Base-by-base conservation (phyloP, 1,139 yeast genomes). In the Oligophagozyma castellii region DNA sequence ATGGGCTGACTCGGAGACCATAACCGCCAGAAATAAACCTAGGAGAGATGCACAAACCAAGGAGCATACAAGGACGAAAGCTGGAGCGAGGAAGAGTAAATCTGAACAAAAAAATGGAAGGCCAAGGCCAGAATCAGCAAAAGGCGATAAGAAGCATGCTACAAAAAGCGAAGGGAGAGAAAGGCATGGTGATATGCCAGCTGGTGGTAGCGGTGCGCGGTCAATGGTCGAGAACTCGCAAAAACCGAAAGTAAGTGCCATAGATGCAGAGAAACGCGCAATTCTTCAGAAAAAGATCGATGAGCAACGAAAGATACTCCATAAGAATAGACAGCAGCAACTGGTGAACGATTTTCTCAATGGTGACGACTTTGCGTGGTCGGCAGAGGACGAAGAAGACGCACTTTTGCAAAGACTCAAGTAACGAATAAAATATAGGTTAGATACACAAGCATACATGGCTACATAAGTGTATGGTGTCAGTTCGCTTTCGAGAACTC, bases 311-410 rank as follows among this genome's bases (percentile, higher is more conserved):
- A 29, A 30, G 18, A 42, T 50, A 14, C 31, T 39, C 7, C 34
- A 40, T 16, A 42, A 48, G 25, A 38, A 40, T 12, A 36, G 46
- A 32, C 55, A 51, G 29, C 30, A 42, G 24, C 34, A 44, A 25
- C 32, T 51, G 27, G 28, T 51, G 19, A 36, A 43, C 14, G 46
- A 42, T 26, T 51, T 51, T 33, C 35, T 51, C 20, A 45, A 42
- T 23, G 45, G 40, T 20, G 51, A 46, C 15, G 40, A 34, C 2
- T 28, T 33, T 14, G 35, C 45, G 25, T 37, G 42, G 14, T 48
- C 53, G 53, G 44, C 35, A 5, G 51, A 41, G 16, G 53, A 48
- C 16, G 46, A 42, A 28, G 45, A 40, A 22, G 39, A 38, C 6
- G 28, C 19, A n/a, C 19, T 26, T 12, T 20, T 26, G 5, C 15